A percentile compares a stretch with the other conserved stretches of the same genome.
Conservation (phyloP, 1,284 basidiomycete genomes). For the Sporisorium graminicola region DNA sequence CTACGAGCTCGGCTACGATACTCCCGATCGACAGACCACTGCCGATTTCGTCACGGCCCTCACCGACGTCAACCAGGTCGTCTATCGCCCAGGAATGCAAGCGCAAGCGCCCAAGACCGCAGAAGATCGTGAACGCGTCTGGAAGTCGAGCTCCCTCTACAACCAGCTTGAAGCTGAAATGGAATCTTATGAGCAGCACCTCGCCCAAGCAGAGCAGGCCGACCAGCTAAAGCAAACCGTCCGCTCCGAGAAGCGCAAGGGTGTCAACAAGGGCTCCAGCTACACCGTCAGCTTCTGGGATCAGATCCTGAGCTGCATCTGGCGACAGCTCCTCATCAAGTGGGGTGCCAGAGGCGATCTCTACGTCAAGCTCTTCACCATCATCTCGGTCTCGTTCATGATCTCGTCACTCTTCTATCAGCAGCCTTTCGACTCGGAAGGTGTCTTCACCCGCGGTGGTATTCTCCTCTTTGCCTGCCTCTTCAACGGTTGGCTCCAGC, state of each 20-base stretch:
- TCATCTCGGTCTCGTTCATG: conserved; percentile 60
- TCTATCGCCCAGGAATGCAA: conserved; percentile 73
- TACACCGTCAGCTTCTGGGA: conserved; percentile 58
- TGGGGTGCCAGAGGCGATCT: conserved; percentile 54
- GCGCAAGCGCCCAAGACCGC: conserved; percentile 69
- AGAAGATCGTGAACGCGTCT: conserved; percentile 56
- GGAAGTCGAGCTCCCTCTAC: conserved; percentile 49
- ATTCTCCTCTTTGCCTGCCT: conserved; percentile 72
- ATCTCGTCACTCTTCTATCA: conserved; percentile 59
- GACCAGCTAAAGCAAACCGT: conserved; percentile 42
- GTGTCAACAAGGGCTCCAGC: conserved; percentile 50
- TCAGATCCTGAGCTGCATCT: conserved; percentile 55
- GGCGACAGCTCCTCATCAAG: conserved; percentile 58
- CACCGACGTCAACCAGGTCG: conserved; percentile 77
- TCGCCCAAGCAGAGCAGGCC: conserved; percentile 44
- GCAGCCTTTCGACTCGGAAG: conserved; percentile 44
- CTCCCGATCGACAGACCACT: conserved; percentile 53
- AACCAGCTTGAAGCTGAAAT: conserved; percentile 53
- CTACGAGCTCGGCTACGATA: conserved; percentile 58
- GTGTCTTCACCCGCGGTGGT: conserved; percentile 63
- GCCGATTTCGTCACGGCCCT: conserved; percentile 74
- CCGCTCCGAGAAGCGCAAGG: conserved; percentile 55
- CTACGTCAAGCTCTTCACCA: conserved; percentile 57
- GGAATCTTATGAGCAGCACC: conserved; percentile 54
- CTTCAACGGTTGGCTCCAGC: conserved; percentile 67